Conservation (phyloP, 2,329 filamentous ascomycete species). For the Tolypocladium sp. region DNA sequence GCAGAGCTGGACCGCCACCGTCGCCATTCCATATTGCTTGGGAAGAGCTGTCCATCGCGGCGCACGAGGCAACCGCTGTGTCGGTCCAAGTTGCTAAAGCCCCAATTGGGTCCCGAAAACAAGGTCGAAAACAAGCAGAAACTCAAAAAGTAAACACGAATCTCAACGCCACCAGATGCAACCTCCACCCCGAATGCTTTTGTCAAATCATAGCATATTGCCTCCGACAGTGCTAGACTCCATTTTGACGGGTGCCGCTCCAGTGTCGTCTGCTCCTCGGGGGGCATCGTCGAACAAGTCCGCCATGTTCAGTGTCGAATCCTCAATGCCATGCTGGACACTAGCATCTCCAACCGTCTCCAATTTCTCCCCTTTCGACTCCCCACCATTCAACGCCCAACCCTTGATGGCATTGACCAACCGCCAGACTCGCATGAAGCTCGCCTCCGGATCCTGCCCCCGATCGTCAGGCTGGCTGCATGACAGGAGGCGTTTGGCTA, state of each 20-base stretch:
- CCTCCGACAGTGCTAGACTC: slow-evolving; percentile 22
- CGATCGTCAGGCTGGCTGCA: background rate
- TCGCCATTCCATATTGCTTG: background rate
- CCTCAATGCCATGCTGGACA: slow-evolving; percentile 52
- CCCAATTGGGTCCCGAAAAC: slow-evolving; percentile 1
- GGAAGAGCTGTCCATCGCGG: background rate
- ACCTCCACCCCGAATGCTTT: slow-evolving; percentile 19
- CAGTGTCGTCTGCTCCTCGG: background rate
- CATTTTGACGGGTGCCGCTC: slow-evolving; percentile 31
- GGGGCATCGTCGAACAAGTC: slow-evolving; percentile 30
- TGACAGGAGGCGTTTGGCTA: background rate
- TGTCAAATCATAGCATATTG: slow-evolving; percentile 21
- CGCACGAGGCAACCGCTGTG: background rate
- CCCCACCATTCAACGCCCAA: background rate
- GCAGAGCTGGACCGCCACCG: slow-evolving; percentile 17
- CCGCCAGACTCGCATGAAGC: background rate
- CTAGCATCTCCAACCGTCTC: slow-evolving; percentile 62
- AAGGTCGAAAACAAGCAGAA: slow-evolving; percentile 9
- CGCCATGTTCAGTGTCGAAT: slow-evolving; percentile 63
- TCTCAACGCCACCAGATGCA: slow-evolving; percentile 30
- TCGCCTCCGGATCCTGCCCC: background rate
- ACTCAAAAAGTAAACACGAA: slow-evolving; percentile 13
- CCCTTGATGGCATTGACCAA: background rate
- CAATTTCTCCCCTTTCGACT: slow-evolving; percentile 50
- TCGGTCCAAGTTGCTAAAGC: slow-evolving; percentile 1